Percentiles rank a stretch among this genome's conserved stretches.
Evolutionary conservation across 148 eudicot genomes (phyloP).

Genomic region (Polygonum aviculare): DNA sequence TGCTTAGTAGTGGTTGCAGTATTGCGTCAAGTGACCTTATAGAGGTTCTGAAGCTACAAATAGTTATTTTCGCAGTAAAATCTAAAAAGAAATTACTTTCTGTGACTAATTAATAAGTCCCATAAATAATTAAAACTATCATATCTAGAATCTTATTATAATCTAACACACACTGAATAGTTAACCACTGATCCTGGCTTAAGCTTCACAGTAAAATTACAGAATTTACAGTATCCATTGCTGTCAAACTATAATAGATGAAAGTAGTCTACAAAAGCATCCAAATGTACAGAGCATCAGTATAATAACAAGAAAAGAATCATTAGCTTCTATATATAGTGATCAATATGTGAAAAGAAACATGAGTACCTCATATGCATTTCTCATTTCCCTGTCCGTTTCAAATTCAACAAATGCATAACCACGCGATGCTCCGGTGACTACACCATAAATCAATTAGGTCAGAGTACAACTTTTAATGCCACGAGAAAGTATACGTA

Average conservation of each 20-base stretch:
- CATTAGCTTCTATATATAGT: not conserved
- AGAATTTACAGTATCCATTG: not conserved
- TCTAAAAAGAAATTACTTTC: not conserved
- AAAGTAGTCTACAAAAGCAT: not conserved
- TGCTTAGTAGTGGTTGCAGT: not conserved
- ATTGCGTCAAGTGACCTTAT: not conserved
- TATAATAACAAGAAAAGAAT: not conserved
- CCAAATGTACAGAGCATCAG: not conserved
- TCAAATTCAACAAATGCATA: slow-evolving; percentile 93
- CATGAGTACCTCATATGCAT: slow-evolving; percentile 63
- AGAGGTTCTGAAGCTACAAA: not conserved
- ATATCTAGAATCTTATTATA: not conserved
- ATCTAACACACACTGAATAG: not conserved
- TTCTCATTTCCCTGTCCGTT: slow-evolving; percentile 81
- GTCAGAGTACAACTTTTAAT: slow-evolving; percentile 1
- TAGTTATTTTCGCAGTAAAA: not conserved
- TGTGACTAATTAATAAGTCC: not conserved
- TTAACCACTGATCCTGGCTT: not conserved
- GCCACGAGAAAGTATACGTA: not conserved
- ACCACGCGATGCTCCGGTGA: slow-evolving; percentile 94
- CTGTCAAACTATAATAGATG: not conserved
- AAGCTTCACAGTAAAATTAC: not conserved
- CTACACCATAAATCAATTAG: slow-evolving; percentile 34
- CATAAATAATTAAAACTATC: not conserved
- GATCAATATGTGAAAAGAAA: not conserved